Base-by-base conservation (phyloP, 2,329 filamentous ascomycete species). In the Apiospora marii region DNA sequence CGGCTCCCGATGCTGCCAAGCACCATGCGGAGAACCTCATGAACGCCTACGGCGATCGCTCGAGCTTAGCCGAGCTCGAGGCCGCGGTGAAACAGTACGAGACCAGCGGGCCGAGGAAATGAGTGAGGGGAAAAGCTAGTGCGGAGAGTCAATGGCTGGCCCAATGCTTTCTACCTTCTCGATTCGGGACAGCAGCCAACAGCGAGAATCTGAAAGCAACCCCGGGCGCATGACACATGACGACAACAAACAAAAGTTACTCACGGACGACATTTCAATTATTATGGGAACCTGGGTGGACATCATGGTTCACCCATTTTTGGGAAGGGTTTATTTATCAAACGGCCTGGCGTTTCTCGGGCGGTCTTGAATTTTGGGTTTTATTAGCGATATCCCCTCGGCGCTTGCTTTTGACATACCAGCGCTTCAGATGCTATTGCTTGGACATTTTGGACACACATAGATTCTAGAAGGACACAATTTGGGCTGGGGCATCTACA, bases 1-100 rank as follows among this genome's bases (percentile, higher is more conserved):
- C 58, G 22, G 51, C 41, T 12, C 27, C 69, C 37, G 51, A 61
- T 49, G 22, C 76, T 70, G 73, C 72, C 14, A 64, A 24, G 58
- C 19, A 14, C 22, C 79, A 78, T 70, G 80, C 80, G 68, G 83
- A 86, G 73, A 81, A 83, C 27, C 80, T 85, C 71, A 81, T 87
- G 79, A 83, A 87, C 48, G 83, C 86, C 72, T 88, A 88, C 73
- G 86, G 87, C 67, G 85, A 86, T 73, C 83, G 86, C 19, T 84
- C 84, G 41, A 87, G 83, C 74, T 80, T 88, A 4, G 83, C 84
- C 37, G 84, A 84, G 74, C 80, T 88, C 44, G 85, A 88, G 77
- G 84, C 82, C 67, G 87, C 87, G 2, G 81, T 88, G 70, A 79
- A 82, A 70, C 82, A 83, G 37, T 88, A 88, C 76, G 85, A 85